Conservation (phyloP, 257 asterid genomes). For the Sherardia arvensis region DNA sequence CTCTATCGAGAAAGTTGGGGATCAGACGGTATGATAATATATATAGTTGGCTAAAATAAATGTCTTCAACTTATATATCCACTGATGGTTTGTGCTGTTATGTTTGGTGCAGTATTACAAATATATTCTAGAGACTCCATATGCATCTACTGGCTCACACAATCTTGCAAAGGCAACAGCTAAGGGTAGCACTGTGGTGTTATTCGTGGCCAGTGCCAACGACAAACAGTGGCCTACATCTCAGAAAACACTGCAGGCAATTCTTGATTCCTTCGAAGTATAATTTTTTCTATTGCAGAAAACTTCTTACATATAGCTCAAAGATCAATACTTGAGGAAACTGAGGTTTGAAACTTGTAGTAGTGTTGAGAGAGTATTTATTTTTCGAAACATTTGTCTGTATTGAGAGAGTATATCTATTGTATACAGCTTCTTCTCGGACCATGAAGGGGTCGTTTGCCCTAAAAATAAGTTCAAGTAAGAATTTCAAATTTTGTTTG, state of each 20-base stretch:
- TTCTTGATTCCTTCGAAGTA: constrained; percentile 77
- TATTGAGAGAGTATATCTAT: background rate
- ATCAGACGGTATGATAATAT: constrained; percentile 65
- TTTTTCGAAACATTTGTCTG: no score
- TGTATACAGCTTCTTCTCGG: background rate
- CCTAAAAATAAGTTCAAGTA: no score
- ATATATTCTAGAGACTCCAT: constrained; percentile 85
- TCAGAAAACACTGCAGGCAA: constrained; percentile 62
- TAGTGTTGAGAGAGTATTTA: background rate
- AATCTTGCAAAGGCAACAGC: constrained; percentile 95
- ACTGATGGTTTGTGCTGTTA: background rate
- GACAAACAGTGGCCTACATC: constrained; percentile 85
- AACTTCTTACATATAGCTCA: background rate
- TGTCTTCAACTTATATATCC: background rate
- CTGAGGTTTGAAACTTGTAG: background rate
- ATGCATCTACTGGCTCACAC: constrained; percentile 87
- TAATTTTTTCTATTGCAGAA: constrained; percentile 13
- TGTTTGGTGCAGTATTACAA: constrained; percentile 63
- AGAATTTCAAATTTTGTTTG: no score
- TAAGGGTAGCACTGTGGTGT: constrained; percentile 77
- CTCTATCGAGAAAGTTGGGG: constrained; percentile 71
- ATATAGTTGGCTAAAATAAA: background rate
- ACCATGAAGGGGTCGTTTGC: no score
- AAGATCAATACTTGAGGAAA: background rate
- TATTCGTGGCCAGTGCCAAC: constrained; percentile 84